Evolutionary conservation across 2,329 filamentous ascomycete species (phyloP), one percentile per base, ranked within the genome.

Genomic region (Bipolaris zeicola): DNA sequence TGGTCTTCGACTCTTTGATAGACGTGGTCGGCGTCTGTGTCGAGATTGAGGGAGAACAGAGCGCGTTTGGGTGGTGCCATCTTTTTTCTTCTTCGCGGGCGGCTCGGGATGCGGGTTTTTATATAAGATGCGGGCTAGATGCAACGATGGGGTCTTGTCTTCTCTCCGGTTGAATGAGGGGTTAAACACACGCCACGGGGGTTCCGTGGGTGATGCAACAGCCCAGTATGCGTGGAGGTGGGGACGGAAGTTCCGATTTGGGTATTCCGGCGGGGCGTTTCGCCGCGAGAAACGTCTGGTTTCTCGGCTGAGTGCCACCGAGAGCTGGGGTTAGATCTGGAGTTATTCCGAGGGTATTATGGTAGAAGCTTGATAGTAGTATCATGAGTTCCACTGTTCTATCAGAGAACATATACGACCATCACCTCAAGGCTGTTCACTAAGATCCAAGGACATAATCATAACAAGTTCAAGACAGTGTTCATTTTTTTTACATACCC

Each of bases 21-120:
- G 16, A 78, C 65, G 60, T 76, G 71, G 31, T 77, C 71, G 22
- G 73, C 66, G 63, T 78, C 69, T 18, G 75, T 77, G 53, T 76
- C 70, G 57, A 79, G 64, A 50, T 76, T 77, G 11, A 78, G 72
- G 0, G 72, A 73, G 60, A 78, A 71, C 51, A 78, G 52, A 3
- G 70, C 67, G 56, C 72, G 70, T 49, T 73, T 74, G 8, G 68
- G 66, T 28, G 66, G 56, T 45, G 60, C 51, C 66, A 67, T 69
- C 56, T 50, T 48, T 49, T 26, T 18, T 14, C 7, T 11, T 28
- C 22, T 18, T 28, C n/a, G 22, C 45, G 18, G 41, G 14, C 22
- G 20, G 34, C 45, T 13, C 34, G 14, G 22, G 33, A 26, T 3
- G 14, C 8, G 13, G 43, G 11, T 26, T 28, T 48, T 37, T 48